A percentile compares a stretch with the other conserved stretches of the same genome.
Conservation (phyloP, 177 flowering plant species). For the Telopea speciosissima region DNA sequence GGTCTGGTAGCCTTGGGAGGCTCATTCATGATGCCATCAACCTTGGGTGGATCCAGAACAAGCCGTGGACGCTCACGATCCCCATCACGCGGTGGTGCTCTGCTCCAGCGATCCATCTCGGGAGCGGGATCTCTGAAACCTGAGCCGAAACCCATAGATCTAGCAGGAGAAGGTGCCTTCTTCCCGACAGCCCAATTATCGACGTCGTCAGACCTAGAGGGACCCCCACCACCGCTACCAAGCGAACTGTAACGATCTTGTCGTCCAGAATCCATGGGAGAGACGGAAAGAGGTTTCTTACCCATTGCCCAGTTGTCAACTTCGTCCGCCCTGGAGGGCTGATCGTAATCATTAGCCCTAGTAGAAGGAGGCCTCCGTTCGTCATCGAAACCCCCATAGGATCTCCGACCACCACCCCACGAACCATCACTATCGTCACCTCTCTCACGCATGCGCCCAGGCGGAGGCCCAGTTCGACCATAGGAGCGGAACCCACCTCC, state of each 20-base stretch:
- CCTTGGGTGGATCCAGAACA: conserved; percentile 45
- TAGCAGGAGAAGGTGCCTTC: conserved; percentile 34
- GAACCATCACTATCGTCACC: conserved; percentile 32
- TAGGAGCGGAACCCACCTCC: conserved; percentile 17
- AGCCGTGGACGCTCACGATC: conserved; percentile 44
- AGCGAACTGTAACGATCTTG: conserved; percentile 23
- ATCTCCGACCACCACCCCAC: conserved; percentile 15
- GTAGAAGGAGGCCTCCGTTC: conserved; percentile 39
- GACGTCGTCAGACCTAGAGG: conserved; percentile 62
- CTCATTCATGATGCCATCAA: conserved; percentile 30
- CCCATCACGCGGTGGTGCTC: conserved; percentile 26
- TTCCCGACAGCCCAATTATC: conserved; percentile 69
- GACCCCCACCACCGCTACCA: conserved; percentile 5
- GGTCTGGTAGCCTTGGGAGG: conserved; percentile 37
- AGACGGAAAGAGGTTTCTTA: conserved; percentile 34
- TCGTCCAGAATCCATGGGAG: conserved; percentile 3
- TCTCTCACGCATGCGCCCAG: conserved; percentile 19
- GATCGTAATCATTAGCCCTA: conserved; percentile 63
- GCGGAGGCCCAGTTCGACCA: conserved; percentile 6
- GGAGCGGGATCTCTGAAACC: conserved; percentile 48
- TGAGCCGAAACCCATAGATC: conserved; percentile 42
- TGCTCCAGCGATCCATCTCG: conserved; percentile 49
- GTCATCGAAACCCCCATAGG: conserved; percentile 55
- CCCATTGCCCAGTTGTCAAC: conserved; percentile 65
- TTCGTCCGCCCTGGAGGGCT: conserved; percentile 83